Base-by-base conservation (phyloP, 768 basidiomycete species). In the Ramaria rubella region DNA sequence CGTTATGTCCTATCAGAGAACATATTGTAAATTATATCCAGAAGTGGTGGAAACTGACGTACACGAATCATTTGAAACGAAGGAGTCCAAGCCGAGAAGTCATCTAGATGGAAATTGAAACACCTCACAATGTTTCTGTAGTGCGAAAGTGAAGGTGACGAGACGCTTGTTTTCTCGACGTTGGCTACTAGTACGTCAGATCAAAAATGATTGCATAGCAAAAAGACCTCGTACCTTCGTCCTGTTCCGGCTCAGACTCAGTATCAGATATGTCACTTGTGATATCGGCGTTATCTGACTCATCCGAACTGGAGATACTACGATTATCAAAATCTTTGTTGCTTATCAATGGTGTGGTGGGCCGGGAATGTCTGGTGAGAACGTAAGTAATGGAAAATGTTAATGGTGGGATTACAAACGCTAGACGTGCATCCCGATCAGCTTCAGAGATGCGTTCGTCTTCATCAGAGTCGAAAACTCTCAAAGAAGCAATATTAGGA, bases 361-460 rank as follows among this genome's bases (percentile, higher is more conserved):
- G 74, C 23, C 85, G 81, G 6, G 79, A 80, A 61, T 73, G 75
- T 49, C 83, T 85, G 60, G 40, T n/a, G n/a, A 36, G 21, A 57
- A 9, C 29, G 1, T 52, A n/a, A 23, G 23, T 52, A 31, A 14
- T 57, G 21, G 15, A 50, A 45, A 19, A 15, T 44, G 30, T 52
- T 11, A 55, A 40, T 50, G 42, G 8, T 19, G 19, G 17, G 27
- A 42, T 17, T 45, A 70, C 81, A 67, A 70, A 87, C 85, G 83
- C 86, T 55, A 90, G 70, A 42, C 82, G 80, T 52, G 83, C 81
- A 72, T 90, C 88, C 31, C 86, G 78, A 62, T 84, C 82, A 2
- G 76, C 78, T 63, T 87, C 84, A 14, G 83, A 80, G 38, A 86
- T 65, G 26, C 75, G 71, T 58, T 81, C 82, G 54, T 85, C 84